Evolutionary conservation across 2,329 filamentous ascomycete species (phyloP).

Genomic region (Diaporthe batatas): DNA sequence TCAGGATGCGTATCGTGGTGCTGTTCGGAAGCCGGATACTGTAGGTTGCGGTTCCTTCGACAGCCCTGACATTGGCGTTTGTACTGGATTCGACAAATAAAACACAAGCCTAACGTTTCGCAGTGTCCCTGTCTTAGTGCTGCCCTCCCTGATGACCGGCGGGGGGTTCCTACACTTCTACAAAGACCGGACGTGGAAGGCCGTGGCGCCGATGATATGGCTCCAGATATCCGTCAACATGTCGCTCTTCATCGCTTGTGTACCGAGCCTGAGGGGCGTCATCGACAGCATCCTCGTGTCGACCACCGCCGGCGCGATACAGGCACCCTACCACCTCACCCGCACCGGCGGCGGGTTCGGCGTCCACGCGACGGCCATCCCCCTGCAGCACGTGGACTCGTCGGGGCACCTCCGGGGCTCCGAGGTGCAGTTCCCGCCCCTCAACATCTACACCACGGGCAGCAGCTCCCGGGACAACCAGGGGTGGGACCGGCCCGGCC

Average conservation of each 20-base stretch:
- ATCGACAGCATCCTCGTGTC: neutral
- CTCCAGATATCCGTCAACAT: neutral
- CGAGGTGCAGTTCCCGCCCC: neutral
- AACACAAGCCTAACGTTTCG: no score
- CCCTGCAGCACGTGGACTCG: neutral
- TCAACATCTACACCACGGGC: neutral
- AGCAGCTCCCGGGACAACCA: neutral
- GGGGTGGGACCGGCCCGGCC: neutral
- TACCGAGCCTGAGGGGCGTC: neutral
- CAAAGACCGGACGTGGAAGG: neutral
- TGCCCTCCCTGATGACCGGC: neutral
- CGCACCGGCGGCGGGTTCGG: neutral
- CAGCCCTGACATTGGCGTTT: no score
- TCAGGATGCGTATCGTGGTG: neutral
- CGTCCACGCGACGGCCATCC: neutral
- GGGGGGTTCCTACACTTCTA: neutral
- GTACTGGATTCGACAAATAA: no score
- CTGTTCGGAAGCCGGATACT: constrained; percentile 6
- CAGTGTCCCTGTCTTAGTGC: neutral
- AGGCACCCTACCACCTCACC: neutral
- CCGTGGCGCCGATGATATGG: neutral
- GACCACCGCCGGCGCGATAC: neutral
- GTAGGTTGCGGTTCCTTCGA: neutral
- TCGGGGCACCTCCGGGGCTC: neutral
- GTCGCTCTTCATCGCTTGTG: neutral